Evolutionary conservation across 2,329 filamentous ascomycete species (phyloP), one percentile per base, ranked within the genome.

Genomic region (Sporothrix pseudoabietina): DNA sequence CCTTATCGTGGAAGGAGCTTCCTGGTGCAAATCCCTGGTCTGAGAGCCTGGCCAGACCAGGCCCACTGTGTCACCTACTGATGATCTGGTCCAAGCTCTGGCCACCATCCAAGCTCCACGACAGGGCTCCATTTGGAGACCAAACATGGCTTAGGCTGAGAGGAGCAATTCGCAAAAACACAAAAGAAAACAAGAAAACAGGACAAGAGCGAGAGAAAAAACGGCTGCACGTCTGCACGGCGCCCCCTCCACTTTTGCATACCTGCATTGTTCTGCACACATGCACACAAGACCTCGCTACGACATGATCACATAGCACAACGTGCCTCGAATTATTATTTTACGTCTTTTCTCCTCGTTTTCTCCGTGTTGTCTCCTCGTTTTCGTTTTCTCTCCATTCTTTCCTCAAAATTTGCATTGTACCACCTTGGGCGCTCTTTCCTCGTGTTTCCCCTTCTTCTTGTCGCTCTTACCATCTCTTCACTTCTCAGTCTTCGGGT

Each of bases 161-260:
- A 68, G 44, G 32, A 68, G 63, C 49, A 41, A 55, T 55, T 69
- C 49, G 32, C 61, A 69, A 26, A 69, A 54, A 54, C 41, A 68
- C 44, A 12, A 44, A 68, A 44, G 59, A 44, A 49, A 68, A 49
- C 63, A 68, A 68, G 63, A 68, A 68, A 44, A 2, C 41, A 12
- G 41, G 22, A 32, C 63, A 49, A 68, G 12, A 68, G 63, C 66
- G 66, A 69, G 66, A 52, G 68, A 70, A 57, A 41, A 32, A 70
- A 55, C 68, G 68, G 22, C 68, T 39, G 44, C 47, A 44, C 35
- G 49, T 59, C 66, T 39, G 44, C 47, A 57, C 35, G 32, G 59
- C 66, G 68, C 68, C 35, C 59, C 12, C 35, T 54, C 52, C 49
- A 69, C 41, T 35, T 47, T 63, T 44, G 39, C 35, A 41, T 65